Base-by-base conservation (phyloP, 1,284 basidiomycete genomes). In the Termitomyces sp. region DNA sequence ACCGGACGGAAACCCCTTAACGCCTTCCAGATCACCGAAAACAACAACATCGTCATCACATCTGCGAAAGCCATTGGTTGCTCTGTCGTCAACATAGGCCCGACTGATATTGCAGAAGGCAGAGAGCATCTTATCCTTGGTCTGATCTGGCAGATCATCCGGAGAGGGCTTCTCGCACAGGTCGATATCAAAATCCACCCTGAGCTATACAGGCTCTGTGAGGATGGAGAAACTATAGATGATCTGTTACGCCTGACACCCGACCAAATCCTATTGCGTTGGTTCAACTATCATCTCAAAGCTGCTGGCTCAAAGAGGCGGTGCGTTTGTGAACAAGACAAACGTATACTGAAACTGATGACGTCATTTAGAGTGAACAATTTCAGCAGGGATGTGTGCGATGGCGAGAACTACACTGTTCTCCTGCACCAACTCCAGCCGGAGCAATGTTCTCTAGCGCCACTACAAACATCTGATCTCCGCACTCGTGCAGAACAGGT, bases 281-380 rank as follows among this genome's bases (percentile, higher is more conserved):
- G 96, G 96, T 97, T 99, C 77, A 99, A 99, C 72, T 99, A 91
- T 71, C 97, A 99, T 71, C 75, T 99, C 59, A 98, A 97, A 70
- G 90, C 91, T 7, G 97, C 96, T 33, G 89, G 89, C 7, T 97
- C 93, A 91, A 80, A 87, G 51, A 77, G 91, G 66, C 80, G 84
- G 90, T 92, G 63, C 18, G 68, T 69, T 60, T 3, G 28, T 21
- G 26, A 38, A 8, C 6, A 6, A 28, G 18, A n/a, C 19, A 18
- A 24, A 30, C 10, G n/a, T 33, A 7, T 13, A 11, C 21, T 19
- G 16, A 57, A 5, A 46, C 35, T 45, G 30, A 60, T 60, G 55
- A 60, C 51, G 49, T 57, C 54, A 56, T 53, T 30, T 9, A 92
- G 91, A 63, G 96, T 99, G n/a, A 84, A 88, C 72, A 99, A 99